These are phyloP conservation scores for Phoma sp. DNA, from an alignment of 2,329 filamentous ascomycete genomes.

Conservation along the genomic window DNA sequence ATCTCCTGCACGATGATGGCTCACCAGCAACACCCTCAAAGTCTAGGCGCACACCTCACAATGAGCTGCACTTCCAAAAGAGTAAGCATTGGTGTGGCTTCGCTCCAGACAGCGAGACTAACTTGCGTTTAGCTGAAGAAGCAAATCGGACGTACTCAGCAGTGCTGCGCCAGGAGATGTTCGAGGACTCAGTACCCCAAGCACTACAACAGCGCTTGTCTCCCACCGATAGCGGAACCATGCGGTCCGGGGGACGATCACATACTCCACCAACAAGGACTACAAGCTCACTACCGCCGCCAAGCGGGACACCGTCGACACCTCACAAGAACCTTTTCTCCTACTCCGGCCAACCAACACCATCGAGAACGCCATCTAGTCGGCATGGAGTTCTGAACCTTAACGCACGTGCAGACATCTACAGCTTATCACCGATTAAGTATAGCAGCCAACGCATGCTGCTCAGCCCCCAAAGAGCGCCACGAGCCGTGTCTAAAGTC, in stretches of 20 bases:
- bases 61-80: slow-evolving; percentile 92
- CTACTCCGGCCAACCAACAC: slow-evolving; percentile 86
- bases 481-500: slow-evolving; percentile 90
- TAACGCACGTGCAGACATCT: slow-evolving; percentile 89
- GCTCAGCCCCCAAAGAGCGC: slow-evolving; percentile 85
- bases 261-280: slow-evolving; percentile 79
- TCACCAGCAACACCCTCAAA: slow-evolving; percentile 91
- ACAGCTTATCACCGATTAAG: slow-evolving; percentile 92
- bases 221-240: slow-evolving; percentile 60
- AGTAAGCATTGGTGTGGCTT: slow-evolving; percentile 55
- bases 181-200: slow-evolving; percentile 89
- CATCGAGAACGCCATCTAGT: slow-evolving; percentile 86
- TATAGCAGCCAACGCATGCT: slow-evolving; percentile 94
- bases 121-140: slow-evolving; percentile 73
- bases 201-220: slow-evolving; percentile 67
- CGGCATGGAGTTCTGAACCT: slow-evolving; percentile 82
- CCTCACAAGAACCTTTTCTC: slow-evolving; percentile 97
- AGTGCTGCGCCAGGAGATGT: slow-evolving; percentile 87
- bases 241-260: slow-evolving; percentile 73
- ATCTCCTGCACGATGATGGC: slow-evolving; percentile 86
- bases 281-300: slow-evolving; percentile 70
- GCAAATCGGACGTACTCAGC: slow-evolving; percentile 92
- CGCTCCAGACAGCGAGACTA: slow-evolving; percentile 7
- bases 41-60: slow-evolving; percentile 82
- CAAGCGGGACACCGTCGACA: slow-evolving; percentile 84